phyloP scores from a whole-genome alignment of 805 yeast species.

The Saccharomycopsis sp. region DNA sequence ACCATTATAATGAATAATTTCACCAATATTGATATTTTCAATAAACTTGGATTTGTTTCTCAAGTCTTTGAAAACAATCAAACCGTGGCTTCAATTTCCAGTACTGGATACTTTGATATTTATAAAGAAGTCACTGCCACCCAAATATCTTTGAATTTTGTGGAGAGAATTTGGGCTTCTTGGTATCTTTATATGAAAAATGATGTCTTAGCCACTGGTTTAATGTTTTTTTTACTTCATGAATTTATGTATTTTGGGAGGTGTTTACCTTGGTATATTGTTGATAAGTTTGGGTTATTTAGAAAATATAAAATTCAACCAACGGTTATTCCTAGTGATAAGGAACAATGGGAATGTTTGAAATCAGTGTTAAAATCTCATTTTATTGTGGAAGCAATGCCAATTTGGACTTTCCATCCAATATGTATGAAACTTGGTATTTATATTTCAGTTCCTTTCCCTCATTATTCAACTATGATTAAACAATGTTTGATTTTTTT shows the following conservation, averaged over 20 bases:
- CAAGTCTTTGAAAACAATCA: constrained; percentile 6
- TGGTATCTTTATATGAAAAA: constrained; percentile 80
- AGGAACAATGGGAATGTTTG: constrained; percentile 90
- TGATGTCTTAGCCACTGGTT: constrained; percentile 87
- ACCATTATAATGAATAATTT: background rate
- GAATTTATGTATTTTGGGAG: constrained; percentile 88
- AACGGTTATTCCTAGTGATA: constrained; percentile 63
- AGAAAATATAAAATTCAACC: constrained; percentile 84
- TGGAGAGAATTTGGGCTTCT: constrained; percentile 80
- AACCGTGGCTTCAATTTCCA: constrained; percentile 15
- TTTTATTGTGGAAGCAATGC: constrained; percentile 87
- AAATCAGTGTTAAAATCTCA: constrained; percentile 79
- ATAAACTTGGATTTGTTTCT: constrained; percentile 2
- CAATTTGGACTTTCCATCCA: constrained; percentile 96
- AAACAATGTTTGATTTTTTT: constrained; percentile 70
- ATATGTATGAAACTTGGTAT: constrained; percentile 76
- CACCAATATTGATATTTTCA: background rate
- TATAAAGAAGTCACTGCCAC: constrained; percentile 27
- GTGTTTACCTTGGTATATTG: constrained; percentile 83
- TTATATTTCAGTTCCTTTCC: constrained; percentile 75
- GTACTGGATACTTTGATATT: constrained; percentile 26
- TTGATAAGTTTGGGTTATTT: constrained; percentile 81
- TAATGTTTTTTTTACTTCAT: constrained; percentile 71
- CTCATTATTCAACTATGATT: constrained; percentile 45
- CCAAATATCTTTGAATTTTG: constrained; percentile 35